Base-by-base conservation (phyloP, 2,329 filamentous ascomycete species). In the Botrytis hyacinthi region DNA sequence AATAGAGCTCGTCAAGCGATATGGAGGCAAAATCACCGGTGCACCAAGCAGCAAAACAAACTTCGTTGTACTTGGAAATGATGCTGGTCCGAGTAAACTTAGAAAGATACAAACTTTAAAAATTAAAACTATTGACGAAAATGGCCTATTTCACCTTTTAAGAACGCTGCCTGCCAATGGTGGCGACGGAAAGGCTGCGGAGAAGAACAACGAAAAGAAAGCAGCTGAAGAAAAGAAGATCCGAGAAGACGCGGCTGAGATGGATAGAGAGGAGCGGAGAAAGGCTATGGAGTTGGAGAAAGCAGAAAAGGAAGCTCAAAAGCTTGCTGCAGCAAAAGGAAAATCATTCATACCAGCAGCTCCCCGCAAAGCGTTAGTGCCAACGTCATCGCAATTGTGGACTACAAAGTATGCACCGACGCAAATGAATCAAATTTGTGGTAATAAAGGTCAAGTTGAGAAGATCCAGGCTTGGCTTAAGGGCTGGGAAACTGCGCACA, bases 351-450 rank as follows among this genome's bases (percentile, higher is more conserved):
- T 83, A 6, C 80, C 83, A 63, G 78, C 81, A 22, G 79, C 86
- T 44, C 77, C 83, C n/a, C 81, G 83, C 16, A 81, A 83, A 73
- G 76, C 80, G 35, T 80, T 85, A 0, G 65, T 73, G 12, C 80
- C 79, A 37, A 81, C 86, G 54, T 86, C 90, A 71, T 87, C 89
- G 74, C 90, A 93, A 77, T 86, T 99, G 2, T 97, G 96, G 92
- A 99, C 96, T 2, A 93, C 92, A 62, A 98, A 98, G 79, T 98
- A 99, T 82, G 96, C 96, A 0, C 96, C 96, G 3, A 93, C 92
- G 1, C 88, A 92, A 72, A 86, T 97, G 61, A 92, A 84, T 73
- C 95, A 98, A 81, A 97, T 99, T 66, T 98, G 95, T 81, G 96
- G 96, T 76, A 99, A 99, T 84, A 98, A 98, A 82, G 87, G 84